Percentiles rank a stretch among this genome's conserved stretches.
Conservation (phyloP, 2,329 filamentous ascomycete species). For the Hypomyces perniciosus region DNA sequence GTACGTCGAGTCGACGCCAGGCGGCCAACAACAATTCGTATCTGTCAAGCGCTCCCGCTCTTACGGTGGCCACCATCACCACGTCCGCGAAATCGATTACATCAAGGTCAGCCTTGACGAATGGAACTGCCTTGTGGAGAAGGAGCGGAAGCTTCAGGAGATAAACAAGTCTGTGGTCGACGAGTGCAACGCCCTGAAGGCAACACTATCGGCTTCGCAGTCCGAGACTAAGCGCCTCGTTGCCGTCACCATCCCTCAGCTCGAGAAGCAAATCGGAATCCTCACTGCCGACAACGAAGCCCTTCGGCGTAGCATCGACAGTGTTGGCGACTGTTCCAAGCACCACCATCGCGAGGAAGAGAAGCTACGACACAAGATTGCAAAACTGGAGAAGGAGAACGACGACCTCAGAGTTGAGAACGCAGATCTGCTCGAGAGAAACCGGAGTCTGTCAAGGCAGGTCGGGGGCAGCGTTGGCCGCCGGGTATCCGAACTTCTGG, state of each 20-base stretch:
- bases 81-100: conserved; percentile 29
- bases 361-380: conserved; percentile 28
- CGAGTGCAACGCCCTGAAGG: conserved; percentile 30
- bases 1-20: conserved; percentile 31
- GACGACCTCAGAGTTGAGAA: conserved; percentile 31
- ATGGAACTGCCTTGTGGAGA: conserved; percentile 31
- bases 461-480: conserved; percentile 25
- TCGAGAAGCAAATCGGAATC: conserved; percentile 31
- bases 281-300: conserved; percentile 35
- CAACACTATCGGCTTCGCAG: conserved; percentile 29
- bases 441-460: conserved; percentile 31
- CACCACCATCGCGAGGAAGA: conserved; percentile 28
- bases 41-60: conserved; percentile 35
- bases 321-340: conserved; percentile 23
- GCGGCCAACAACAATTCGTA: conserved; percentile 32
- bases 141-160: conserved; percentile 31
- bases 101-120: conserved; percentile 31
- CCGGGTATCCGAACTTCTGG: conserved; percentile 27
- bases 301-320: conserved; percentile 33
- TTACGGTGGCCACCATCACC: conserved; percentile 26
- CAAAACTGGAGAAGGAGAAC: conserved; percentile 32
- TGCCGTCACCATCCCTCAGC: conserved; percentile 28
- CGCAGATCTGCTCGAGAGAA: conserved; percentile 26
- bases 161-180: conserved; percentile 28
- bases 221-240: conserved; percentile 30